A percentile compares a stretch with the other conserved stretches of the same genome.
Evolutionary conservation across 371 early-diverging fungal species (phyloP).

Genomic region (Haplosporangium sp.): DNA sequence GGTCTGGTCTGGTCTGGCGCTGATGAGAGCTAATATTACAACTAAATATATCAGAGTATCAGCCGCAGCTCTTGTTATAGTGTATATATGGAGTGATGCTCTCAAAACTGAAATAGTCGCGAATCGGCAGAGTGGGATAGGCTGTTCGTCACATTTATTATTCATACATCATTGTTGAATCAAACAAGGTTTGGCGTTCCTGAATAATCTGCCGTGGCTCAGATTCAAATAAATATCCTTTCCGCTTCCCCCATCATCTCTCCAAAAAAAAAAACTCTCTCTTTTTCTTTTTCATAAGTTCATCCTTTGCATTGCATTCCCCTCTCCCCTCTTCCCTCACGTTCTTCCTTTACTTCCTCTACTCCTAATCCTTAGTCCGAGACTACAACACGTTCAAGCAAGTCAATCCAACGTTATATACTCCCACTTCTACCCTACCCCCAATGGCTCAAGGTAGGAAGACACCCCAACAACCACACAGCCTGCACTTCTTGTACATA

Average conservation of each 20-base stretch:
- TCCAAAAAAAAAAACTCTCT: neutral
- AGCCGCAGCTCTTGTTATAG: no score
- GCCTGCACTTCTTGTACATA: no score
- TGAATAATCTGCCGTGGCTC: neutral
- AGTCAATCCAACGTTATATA: neutral
- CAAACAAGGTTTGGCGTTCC: neutral
- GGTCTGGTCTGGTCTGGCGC: no score
- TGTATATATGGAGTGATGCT: no score
- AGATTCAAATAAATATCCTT: neutral
- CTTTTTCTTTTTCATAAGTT: neutral
- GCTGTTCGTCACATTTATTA: no score
- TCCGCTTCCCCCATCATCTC: neutral
- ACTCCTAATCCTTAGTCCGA: neutral
- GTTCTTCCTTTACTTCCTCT: neutral
- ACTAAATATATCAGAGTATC: no score
- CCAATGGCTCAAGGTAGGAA: slow-evolving; percentile 42
- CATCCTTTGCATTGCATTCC: slow-evolving; percentile 6
- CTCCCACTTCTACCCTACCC: neutral
- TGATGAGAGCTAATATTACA: no score
- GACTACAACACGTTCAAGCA: neutral
- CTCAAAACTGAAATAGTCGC: no score
- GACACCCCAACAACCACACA: neutral
- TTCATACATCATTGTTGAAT: no score
- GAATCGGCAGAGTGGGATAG: no score
- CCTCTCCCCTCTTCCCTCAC: slow-evolving; percentile 6